Evolutionary conservation across 164 flowering plant genomes (phyloP).

Genomic region (Tinospora cordifolia): DNA sequence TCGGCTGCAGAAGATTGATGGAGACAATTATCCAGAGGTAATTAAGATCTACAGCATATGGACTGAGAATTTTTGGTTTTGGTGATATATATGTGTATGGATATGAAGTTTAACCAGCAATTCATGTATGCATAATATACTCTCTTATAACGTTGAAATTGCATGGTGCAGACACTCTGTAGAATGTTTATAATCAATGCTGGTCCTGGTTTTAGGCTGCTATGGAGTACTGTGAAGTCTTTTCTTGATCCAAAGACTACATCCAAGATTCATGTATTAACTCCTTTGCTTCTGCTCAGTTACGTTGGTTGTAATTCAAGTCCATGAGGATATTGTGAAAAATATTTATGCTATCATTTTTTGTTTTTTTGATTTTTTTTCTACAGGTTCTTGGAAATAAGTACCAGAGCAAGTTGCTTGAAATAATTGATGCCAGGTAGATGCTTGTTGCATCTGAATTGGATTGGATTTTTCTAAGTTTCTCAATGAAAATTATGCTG

Average conservation of each 20-base stretch:
- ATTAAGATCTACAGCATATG: neutral
- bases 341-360: neutral
- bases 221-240: conserved; percentile 86
- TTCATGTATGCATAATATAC: neutral
- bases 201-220: conserved; percentile 85
- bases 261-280: conserved; percentile 76
- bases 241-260: conserved; percentile 90
- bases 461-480: neutral
- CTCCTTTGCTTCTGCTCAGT: conserved; percentile 1
- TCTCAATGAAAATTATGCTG: neutral
- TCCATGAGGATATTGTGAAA: neutral
- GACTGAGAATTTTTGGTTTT: neutral
- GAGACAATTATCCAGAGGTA: conserved; percentile 91
- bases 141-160: conserved; percentile 5
- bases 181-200: conserved; percentile 96
- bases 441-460: neutral
- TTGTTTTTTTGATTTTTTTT: conserved; percentile 5
- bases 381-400: conserved; percentile 77
- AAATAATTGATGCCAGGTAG: conserved; percentile 77
- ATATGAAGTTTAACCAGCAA: neutral
- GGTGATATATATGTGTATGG: neutral
- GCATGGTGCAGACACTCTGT: conserved; percentile 61
- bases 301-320: neutral
- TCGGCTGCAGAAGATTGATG: conserved; percentile 79
- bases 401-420: conserved; percentile 75